phyloP scores from a whole-genome alignment of 176 grass and related monocot genomes.

The Oryza rufipogon region DNA sequence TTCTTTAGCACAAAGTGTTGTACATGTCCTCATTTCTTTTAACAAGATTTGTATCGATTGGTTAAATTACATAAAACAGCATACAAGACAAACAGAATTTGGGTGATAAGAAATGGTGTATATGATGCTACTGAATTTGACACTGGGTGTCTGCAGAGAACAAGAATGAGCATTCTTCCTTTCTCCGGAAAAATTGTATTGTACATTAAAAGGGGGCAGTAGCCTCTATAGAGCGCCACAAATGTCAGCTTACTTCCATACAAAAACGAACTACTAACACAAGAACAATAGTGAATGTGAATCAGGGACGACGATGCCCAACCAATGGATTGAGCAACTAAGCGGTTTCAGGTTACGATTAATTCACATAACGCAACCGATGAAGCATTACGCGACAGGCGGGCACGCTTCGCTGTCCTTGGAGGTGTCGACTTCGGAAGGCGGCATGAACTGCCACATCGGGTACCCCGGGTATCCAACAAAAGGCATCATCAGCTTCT shows the following conservation, averaged over 20 bases:
- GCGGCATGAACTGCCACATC: conserved; percentile 83
- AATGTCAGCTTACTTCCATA: conserved; percentile 30
- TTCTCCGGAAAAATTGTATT: conserved; percentile 46
- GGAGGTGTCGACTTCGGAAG: conserved; percentile 70
- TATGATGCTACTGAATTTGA: background rate
- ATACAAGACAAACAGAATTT: background rate
- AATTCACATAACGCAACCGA: conserved; percentile 5
- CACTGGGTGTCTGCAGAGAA: conserved; percentile 45
- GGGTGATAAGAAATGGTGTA: background rate
- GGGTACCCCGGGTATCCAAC: conserved; percentile 61
- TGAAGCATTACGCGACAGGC: conserved; percentile 56
- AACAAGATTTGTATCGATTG: background rate
- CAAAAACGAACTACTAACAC: conserved; percentile 37
- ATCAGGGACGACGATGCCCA: conserved; percentile 24
- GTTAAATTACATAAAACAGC: background rate
- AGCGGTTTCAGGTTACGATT: conserved; percentile 16
- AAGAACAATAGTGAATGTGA: conserved; percentile 35
- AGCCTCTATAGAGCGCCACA: conserved; percentile 36
- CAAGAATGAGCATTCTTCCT: conserved; percentile 48
- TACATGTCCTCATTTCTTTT: background rate
- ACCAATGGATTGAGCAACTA: conserved; percentile 35
- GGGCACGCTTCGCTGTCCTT: conserved; percentile 65
- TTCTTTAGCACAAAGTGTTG: background rate
- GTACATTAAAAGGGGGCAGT: conserved; percentile 32
- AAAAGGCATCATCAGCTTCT: conserved; percentile 77